These are phyloP conservation scores for Talaromyces sp. DNA, from an alignment of 2,329 filamentous ascomycete genomes.

Conservation along the genomic window DNA sequence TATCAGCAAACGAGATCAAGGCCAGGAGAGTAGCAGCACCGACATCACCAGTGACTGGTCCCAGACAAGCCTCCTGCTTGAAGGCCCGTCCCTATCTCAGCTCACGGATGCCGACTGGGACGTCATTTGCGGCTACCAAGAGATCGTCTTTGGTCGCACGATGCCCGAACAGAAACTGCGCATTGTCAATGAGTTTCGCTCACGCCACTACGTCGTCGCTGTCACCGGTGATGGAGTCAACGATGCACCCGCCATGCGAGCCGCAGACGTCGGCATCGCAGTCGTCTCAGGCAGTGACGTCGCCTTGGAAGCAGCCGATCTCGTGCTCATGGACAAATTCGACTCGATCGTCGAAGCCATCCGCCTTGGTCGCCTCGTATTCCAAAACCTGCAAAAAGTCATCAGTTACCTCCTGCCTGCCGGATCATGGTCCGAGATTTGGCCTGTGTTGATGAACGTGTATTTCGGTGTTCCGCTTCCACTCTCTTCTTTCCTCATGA, in stretches of 20 bases:
- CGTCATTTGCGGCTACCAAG: conserved; percentile 55
- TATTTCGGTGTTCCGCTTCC: conserved; percentile 55
- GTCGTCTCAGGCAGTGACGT: conserved; percentile 41
- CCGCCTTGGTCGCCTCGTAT: conserved; percentile 32
- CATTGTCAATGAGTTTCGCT: conserved; percentile 42
- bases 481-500: conserved; percentile 55
- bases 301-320: conserved; percentile 40
- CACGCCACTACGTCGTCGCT: conserved; percentile 39
- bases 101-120: conserved; percentile 69
- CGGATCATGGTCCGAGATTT: conserved; percentile 56
- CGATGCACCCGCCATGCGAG: conserved; percentile 33
- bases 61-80: conserved; percentile 59
- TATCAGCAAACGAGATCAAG: background rate
- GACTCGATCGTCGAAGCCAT: conserved; percentile 35
- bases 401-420: conserved; percentile 50
- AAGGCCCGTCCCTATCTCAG: conserved; percentile 62
- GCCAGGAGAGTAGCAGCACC: background rate
- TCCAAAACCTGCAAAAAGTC: conserved; percentile 38
- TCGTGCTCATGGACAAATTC: conserved; percentile 37
- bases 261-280: conserved; percentile 34
- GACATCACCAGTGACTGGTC: conserved; percentile 21
- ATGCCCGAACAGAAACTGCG: conserved; percentile 44
- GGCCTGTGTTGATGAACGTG: conserved; percentile 56
- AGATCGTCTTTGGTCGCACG: conserved; percentile 47
- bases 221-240: conserved; percentile 40